Evolutionary conservation across 1,284 basidiomycete species (phyloP).

Genomic region (Heliocybe sulcata): DNA sequence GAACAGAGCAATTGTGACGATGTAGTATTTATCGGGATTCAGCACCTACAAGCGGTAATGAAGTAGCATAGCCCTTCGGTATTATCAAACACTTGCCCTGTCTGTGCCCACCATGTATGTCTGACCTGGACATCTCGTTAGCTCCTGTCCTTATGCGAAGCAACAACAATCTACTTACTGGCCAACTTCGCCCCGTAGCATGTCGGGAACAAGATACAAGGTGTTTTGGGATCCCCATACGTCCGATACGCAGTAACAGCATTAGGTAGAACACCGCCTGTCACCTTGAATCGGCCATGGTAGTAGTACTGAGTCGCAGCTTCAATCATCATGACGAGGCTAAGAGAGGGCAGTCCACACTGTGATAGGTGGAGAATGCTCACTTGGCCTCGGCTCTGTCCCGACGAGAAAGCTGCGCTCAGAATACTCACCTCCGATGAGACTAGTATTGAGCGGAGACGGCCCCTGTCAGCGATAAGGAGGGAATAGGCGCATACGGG

Average conservation of each 20-base stretch:
- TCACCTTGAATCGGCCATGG: constrained; percentile 25
- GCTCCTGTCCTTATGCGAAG: neutral
- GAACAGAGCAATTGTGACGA: constrained; percentile 51
- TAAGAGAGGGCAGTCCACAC: neutral
- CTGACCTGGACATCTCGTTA: constrained; percentile 28
- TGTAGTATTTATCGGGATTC: constrained; percentile 41
- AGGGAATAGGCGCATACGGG: too few relatives aligned
- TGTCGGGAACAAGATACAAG: constrained; percentile 27
- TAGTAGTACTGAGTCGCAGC: constrained; percentile 24
- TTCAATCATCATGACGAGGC: neutral
- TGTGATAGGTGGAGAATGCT: neutral
- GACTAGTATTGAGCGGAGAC: too few relatives aligned
- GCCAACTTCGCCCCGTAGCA: constrained; percentile 27
- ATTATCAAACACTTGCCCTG: constrained; percentile 24
- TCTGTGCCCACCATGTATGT: constrained; percentile 43
- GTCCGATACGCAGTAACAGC: constrained; percentile 27
- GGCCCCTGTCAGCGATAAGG: too few relatives aligned
- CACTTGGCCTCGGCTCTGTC: neutral
- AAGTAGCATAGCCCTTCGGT: too few relatives aligned
- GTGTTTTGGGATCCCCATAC: constrained; percentile 25
- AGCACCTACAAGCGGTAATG: constrained; percentile 31
- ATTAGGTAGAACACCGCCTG: constrained; percentile 24
- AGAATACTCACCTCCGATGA: too few relatives aligned
- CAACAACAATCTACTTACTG: constrained; percentile 13
- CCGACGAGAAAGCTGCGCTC: too few relatives aligned